Evolutionary conservation across 805 yeast species (phyloP).

Genomic region (Grigorovia yakushimaensis): DNA sequence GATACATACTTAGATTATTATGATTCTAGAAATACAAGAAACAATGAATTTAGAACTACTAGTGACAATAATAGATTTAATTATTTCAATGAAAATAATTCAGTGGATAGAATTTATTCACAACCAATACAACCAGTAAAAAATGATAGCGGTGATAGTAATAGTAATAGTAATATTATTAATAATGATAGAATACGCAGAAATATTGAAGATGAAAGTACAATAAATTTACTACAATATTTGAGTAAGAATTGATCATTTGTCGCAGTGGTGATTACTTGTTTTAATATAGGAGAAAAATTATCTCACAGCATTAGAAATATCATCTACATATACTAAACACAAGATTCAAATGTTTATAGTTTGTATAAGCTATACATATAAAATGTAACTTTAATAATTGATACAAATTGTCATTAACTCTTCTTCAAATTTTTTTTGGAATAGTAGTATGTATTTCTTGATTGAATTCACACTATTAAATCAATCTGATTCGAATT

Average conservation of each 20-base stretch:
- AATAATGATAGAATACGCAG: neutral
- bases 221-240: slow-evolving; percentile 2
- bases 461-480: too few relatives aligned
- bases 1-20: neutral
- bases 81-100: neutral
- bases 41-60: neutral
- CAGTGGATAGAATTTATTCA: neutral
- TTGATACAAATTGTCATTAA: too few relatives aligned
- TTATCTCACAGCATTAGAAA: too few relatives aligned
- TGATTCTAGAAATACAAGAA: neutral
- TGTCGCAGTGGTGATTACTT: neutral
- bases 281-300: too few relatives aligned
- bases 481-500: too few relatives aligned
- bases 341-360: too few relatives aligned
- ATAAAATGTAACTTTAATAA: neutral
- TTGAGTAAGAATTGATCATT: neutral
- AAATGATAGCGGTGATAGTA: neutral
- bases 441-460: too few relatives aligned
- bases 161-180: too few relatives aligned
- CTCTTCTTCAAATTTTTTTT: too few relatives aligned
- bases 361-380: too few relatives aligned
- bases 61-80: neutral
- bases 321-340: too few relatives aligned
- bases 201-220: slow-evolving; percentile 2
- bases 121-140: neutral